phyloP scores from a whole-genome alignment of 1,284 basidiomycete genomes.

The Tremellales sp. region DNA sequence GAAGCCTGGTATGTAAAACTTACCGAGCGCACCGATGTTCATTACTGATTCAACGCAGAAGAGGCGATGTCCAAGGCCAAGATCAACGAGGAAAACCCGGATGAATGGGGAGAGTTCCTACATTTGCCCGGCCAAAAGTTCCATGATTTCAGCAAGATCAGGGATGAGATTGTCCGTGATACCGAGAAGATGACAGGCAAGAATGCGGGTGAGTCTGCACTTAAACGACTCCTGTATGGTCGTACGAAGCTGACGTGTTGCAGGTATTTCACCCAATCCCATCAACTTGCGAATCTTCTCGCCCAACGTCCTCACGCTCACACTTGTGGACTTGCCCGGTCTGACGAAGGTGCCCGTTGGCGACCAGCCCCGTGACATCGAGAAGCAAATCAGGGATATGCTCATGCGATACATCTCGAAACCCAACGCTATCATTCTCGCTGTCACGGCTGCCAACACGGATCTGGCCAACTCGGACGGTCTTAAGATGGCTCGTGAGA shows the following conservation, averaged over 20 bases:
- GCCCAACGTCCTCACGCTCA: conserved; percentile 92
- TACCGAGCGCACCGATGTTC: not conserved
- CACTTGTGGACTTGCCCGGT: conserved; percentile 94
- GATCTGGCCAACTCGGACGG: conserved; percentile 99
- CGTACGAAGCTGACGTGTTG: conserved; percentile 3
- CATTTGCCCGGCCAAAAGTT: conserved; percentile 96
- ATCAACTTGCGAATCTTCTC: conserved; percentile 97
- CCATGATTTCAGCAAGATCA: conserved; percentile 93
- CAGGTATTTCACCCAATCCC: conserved; percentile 86
- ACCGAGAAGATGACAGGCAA: conserved; percentile 97
- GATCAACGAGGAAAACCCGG: conserved; percentile 65
- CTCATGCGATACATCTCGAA: conserved; percentile 91
- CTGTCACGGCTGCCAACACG: conserved; percentile 92
- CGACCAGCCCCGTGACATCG: conserved; percentile 95
- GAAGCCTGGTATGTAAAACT: conserved; percentile 13
- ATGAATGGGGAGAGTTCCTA: conserved; percentile 99
- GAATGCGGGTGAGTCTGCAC: conserved; percentile 63
- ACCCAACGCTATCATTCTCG: conserved; percentile 76
- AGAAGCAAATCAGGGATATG: conserved; percentile 97
- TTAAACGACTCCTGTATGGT: not conserved
- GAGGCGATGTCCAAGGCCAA: conserved; percentile 33
- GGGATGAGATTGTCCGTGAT: conserved; percentile 92
- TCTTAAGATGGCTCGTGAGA: conserved; percentile 90
- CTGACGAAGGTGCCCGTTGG: conserved; percentile 92
- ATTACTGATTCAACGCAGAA: conserved; percentile 11